Base-by-base conservation (phyloP, 139 green algal species). In the Chlamydomonas applanata region DNA sequence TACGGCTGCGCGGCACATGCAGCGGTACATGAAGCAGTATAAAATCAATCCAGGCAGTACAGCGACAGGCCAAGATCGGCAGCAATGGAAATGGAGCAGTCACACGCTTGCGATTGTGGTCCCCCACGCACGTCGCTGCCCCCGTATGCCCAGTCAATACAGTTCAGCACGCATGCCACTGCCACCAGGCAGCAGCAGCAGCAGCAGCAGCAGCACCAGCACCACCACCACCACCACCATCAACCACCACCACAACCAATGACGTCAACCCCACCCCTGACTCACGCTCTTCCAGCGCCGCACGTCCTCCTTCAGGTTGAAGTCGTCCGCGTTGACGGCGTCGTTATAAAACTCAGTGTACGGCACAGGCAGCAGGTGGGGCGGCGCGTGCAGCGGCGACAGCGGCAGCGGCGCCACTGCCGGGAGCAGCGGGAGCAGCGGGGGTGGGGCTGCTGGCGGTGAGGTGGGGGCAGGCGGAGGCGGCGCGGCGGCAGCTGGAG, bases 281-380 rank as follows among this genome's bases (percentile, higher is more conserved):
- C 78, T 56, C 72, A 89, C 84, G 3, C 46, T 64, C 36, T 83
- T 89, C 86, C 89, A 94, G 19, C 79, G 73, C 27, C 74, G 66
- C 70, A 92, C 91, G 77, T 95, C 90, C 52, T 91, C 84, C 74
- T 90, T 85, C 30, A 93, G 46, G 73, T 92, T 89, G 81, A 94
- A 92, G 52, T 94, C 88, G 20, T 93, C 86, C 20, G 86, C 85
- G 67, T 94, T 94, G 45, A 94, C 78, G 0, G 90, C 89, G 70
- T 93, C 89, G 67, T 93, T 91, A 73, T 94, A 94, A 60, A 94
- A 94, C 19, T 84, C 79, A 17, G 74, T 35, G 30, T 80, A 78
- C 0, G 76, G 69, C 30, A 91, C 33, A 4, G 74, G 67, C 11
- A 69, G 67, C 24, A 34, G 19, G 46, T 19, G 52, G 40, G 40